A percentile compares a stretch with the other conserved stretches of the same genome.
Evolutionary conservation across 441 rosid genomes (phyloP).

Genomic region (Gossypium armourianum): DNA sequence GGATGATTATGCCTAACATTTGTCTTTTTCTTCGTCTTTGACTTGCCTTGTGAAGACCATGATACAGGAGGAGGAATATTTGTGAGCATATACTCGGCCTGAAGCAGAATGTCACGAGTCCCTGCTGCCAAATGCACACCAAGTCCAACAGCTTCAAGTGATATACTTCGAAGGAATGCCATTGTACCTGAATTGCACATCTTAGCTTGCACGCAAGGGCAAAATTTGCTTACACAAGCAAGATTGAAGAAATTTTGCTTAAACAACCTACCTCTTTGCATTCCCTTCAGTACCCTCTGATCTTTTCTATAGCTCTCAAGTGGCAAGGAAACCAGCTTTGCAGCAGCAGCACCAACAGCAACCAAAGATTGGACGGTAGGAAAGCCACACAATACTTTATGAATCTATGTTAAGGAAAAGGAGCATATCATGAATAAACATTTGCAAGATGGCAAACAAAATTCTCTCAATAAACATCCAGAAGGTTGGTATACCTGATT

Average conservation of each 20-base stretch:
- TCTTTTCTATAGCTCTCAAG: constrained; percentile 86
- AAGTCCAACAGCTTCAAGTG: constrained; percentile 88
- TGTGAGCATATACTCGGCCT: constrained; percentile 58
- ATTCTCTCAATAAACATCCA: not conserved
- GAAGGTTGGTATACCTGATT: constrained; percentile 57
- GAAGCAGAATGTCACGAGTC: constrained; percentile 68
- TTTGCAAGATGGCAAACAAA: constrained; percentile 12
- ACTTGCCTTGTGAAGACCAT: constrained; percentile 33
- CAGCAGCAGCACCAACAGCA: constrained; percentile 71
- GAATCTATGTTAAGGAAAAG: constrained; percentile 40
- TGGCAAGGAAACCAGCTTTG: constrained; percentile 76
- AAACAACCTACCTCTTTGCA: constrained; percentile 73
- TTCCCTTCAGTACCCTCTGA: constrained; percentile 68
- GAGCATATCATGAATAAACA: constrained; percentile 13
- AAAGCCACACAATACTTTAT: constrained; percentile 62
- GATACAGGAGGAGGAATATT: constrained; percentile 48
- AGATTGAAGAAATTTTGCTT: constrained; percentile 5
- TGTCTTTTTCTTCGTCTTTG: constrained; percentile 25
- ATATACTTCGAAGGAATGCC: constrained; percentile 86
- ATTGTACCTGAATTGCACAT: constrained; percentile 49
- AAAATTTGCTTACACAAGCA: not conserved
- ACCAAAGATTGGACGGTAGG: constrained; percentile 71
- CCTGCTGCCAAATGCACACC: constrained; percentile 96
- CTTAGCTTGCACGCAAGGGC: not conserved
- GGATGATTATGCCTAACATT: constrained; percentile 76